A percentile compares a stretch with the other conserved stretches of the same genome.
Evolutionary conservation across 305 asterid genomes (phyloP).

Genomic region (Lippia alba): DNA sequence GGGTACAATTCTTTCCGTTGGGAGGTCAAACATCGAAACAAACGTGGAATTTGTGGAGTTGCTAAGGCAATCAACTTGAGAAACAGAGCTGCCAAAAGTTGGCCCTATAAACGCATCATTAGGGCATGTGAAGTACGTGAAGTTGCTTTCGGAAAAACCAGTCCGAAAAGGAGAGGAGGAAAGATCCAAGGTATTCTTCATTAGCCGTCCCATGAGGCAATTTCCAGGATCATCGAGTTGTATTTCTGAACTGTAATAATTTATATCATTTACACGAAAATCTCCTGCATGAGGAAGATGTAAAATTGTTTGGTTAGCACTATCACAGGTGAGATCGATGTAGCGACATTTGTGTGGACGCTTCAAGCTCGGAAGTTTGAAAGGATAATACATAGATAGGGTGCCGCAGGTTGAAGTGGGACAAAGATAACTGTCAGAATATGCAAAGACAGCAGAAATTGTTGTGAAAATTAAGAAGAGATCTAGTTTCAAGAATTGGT

Average conservation of each 20-base stretch:
- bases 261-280: constrained; percentile 32
- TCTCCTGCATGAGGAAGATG: constrained; percentile 40
- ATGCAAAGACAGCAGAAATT: neutral
- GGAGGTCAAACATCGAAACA: constrained; percentile 12
- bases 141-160: neutral
- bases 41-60: constrained; percentile 24
- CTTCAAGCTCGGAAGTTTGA: constrained; percentile 27
- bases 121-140: constrained; percentile 36
- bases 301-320: constrained; percentile 12
- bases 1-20: neutral
- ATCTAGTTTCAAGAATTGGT: constrained; percentile 3
- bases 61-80: constrained; percentile 41
- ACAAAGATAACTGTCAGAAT: constrained; percentile 12
- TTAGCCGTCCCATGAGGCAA: constrained; percentile 42
- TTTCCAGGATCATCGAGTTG: constrained; percentile 38
- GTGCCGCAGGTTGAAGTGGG: constrained; percentile 31
- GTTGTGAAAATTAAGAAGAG: constrained; percentile 6
- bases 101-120: neutral
- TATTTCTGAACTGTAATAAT: constrained; percentile 7
- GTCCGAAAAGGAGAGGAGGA: constrained; percentile 44
- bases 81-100: neutral
- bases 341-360: constrained; percentile 25
- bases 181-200: constrained; percentile 35
- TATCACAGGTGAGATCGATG: constrained; percentile 28
- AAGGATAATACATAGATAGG: constrained; percentile 36